Evolutionary conservation across 202 grass and related monocot species (phyloP), one percentile per base, ranked within the genome.

Genomic region (Elaeis oleifera): DNA sequence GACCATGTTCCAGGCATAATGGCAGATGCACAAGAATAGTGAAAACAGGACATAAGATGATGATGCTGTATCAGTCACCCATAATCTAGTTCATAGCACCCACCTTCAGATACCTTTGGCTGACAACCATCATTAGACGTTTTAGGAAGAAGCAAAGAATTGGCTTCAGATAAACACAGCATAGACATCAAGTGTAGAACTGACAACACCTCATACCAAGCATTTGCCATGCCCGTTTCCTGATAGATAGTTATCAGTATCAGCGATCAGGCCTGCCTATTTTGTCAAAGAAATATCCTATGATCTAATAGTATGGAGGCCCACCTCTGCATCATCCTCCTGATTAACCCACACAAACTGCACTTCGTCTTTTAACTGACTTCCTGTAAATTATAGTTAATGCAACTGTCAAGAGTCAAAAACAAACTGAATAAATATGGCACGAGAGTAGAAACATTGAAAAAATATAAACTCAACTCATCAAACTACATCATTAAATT

Each of bases 171-270:
- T 28, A 90, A 53, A 57, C 69, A 67, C 53, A 90, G 56, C 79
- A 85, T 82, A 27, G 79, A 72, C 79, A 90, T 90, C 72, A 81
- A 72, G 16, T 89, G 81, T 29, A 89, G 60, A 36, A 84, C 78
- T 11, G 86, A 89, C 28, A 89, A 26, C 49, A 81, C 75, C 71
- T 89, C 86, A 54, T 89, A 89, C 86, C 81, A 89, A 50, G 67
- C 69, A 58, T 73, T 89, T 64, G 81, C 21, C 67, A 89, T n/a
- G 5, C 58, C 60, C 0, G 78, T 85, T 16, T 89, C 81, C 86
- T 89, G 65, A 17, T 61, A 44, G 9, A 44, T 44, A 44, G 9
- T 44, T 14, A 44, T 44, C 36, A 59, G 27, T 39, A 27, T 1
- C 31, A 31, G 25, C 3, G 36, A 62, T 25, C 14, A 61, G 9